Conservation (phyloP, 805 yeast genomes). For the Saccharomycopsis sp. region DNA sequence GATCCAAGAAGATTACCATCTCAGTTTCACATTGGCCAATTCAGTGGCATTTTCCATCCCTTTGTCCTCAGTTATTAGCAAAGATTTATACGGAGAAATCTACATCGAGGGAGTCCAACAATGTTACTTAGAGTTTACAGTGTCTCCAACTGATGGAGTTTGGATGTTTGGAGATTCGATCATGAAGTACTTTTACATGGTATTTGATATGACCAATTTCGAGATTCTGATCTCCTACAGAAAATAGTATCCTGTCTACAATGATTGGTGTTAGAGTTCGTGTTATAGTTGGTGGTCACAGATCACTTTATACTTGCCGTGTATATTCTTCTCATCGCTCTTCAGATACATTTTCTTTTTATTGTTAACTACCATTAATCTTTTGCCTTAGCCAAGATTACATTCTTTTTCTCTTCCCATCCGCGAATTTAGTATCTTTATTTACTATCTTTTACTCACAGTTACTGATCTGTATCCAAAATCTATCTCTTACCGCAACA, state of each 20-base stretch:
- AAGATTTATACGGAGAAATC: neutral
- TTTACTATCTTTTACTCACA: too few relatives aligned
- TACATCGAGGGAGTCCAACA: slow-evolving; percentile 2
- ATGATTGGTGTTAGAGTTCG: too few relatives aligned
- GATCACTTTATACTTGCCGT: too few relatives aligned
- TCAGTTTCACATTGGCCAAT: slow-evolving; percentile 1
- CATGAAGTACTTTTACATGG: slow-evolving; percentile 5
- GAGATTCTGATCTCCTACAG: neutral
- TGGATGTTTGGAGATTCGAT: slow-evolving; percentile 2
- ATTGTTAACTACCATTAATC: too few relatives aligned
- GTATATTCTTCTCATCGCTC: too few relatives aligned
- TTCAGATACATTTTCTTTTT: too few relatives aligned
- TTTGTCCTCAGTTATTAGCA: slow-evolving; percentile 4
- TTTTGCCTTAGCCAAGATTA: too few relatives aligned
- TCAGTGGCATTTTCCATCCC: neutral
- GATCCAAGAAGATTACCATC: neutral
- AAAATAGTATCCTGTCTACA: neutral
- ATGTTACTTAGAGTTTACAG: slow-evolving; percentile 6
- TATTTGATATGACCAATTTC: slow-evolving; percentile 5
- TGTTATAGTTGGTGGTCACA: too few relatives aligned
- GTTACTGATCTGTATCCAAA: too few relatives aligned
- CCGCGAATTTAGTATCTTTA: too few relatives aligned
- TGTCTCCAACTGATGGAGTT: neutral
- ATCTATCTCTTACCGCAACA: too few relatives aligned
- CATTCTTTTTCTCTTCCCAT: too few relatives aligned